These are phyloP conservation scores for Sporothrix globosa DNA, from an alignment of 2,329 filamentous ascomycete species.

Conservation along the genomic window DNA sequence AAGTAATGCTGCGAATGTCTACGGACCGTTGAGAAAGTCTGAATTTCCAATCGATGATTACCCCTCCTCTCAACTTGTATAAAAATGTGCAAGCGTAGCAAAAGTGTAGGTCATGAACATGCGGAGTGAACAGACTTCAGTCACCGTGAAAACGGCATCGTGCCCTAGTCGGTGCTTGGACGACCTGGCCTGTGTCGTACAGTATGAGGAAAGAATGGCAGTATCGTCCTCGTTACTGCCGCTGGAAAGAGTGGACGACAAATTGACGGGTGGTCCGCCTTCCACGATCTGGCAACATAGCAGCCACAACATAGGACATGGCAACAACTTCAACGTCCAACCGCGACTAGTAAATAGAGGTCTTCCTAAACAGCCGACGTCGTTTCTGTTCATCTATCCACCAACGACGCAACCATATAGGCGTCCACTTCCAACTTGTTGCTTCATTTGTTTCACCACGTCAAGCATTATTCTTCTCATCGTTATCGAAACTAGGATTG, in stretches of 20 bases:
- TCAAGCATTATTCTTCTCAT: neutral
- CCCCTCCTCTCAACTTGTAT: neutral
- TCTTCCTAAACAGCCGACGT: neutral
- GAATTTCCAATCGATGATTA: slow-evolving; percentile 1
- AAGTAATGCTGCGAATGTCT: neutral
- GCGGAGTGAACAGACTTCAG: neutral
- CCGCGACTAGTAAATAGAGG: neutral
- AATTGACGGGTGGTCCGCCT: neutral
- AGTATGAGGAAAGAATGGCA: neutral
- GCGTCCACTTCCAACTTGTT: neutral
- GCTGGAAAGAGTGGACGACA: neutral
- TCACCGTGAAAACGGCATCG: too few relatives aligned
- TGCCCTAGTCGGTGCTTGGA: too few relatives aligned
- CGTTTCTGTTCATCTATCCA: neutral
- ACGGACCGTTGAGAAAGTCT: neutral
- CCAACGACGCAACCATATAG: neutral
- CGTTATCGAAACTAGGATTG: neutral
- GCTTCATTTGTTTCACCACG: neutral
- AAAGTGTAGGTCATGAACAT: too few relatives aligned
- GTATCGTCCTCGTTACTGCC: neutral
- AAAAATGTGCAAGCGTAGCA: too few relatives aligned
- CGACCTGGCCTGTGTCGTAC: neutral
- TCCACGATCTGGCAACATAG: neutral
- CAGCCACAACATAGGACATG: neutral
- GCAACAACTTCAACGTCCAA: neutral